Conservation (phyloP, 176 grass and related monocot species). For the Ensete ventricosum region DNA sequence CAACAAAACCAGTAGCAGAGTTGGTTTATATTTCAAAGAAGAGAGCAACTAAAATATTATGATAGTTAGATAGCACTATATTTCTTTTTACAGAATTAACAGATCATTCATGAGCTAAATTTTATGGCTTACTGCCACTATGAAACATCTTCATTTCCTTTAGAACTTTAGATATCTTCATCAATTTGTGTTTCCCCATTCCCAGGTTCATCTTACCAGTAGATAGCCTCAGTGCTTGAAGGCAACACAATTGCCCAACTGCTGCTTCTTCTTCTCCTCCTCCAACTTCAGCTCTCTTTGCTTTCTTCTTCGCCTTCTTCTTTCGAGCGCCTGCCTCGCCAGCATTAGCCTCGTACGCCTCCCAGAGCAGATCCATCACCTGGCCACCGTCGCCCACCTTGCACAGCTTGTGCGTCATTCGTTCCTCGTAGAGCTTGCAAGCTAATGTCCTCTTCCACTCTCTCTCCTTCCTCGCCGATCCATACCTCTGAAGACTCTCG, state of each 20-base stretch:
- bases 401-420: conserved; percentile 34
- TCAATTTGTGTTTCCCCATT: conserved; percentile 59
- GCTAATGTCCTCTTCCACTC: conserved; percentile 92
- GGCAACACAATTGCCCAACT: conserved; percentile 65
- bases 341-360: conserved; percentile 73
- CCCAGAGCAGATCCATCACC: conserved; percentile 95
- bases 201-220: conserved; percentile 79
- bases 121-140: conserved; percentile 18
- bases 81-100: not conserved
- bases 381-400: conserved; percentile 36
- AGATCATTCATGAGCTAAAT: not conserved
- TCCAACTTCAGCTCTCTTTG: conserved; percentile 9
- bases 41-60: not conserved
- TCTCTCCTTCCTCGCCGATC: conserved; percentile 42
- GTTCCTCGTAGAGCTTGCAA: conserved; percentile 89
- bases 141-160: conserved; percentile 51
- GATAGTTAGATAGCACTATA: not conserved
- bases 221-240: conserved; percentile 77
- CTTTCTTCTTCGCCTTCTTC: conserved; percentile 14
- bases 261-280: conserved; percentile 25
- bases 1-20: not conserved
- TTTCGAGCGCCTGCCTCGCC: conserved; percentile 6
- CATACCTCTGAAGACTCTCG: conserved; percentile 40
- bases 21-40: not conserved
- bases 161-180: conserved; percentile 73